Evolutionary conservation across 495 filamentous ascomycete genomes (phyloP).

Genomic region (Thermothielavioides terrestris): DNA sequence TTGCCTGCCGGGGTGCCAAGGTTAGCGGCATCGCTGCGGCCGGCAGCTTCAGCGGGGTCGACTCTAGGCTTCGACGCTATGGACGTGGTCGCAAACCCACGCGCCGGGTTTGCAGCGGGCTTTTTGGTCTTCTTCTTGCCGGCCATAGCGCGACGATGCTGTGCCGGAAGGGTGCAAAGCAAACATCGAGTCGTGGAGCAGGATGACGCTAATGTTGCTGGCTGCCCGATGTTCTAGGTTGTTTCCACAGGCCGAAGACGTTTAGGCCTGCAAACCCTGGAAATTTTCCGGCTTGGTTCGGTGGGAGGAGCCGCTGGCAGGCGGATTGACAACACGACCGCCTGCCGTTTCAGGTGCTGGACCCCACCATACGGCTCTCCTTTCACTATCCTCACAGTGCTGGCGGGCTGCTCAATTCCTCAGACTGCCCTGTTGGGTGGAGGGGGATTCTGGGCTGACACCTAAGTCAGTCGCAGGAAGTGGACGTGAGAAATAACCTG

Average conservation of each 20-base stretch:
- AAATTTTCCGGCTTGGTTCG: constrained; percentile 9
- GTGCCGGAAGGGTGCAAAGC: neutral
- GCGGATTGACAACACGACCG: constrained; percentile 18
- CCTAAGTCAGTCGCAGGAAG: no score
- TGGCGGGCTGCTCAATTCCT: no score
- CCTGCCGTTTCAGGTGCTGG: constrained; percentile 20
- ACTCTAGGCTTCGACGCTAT: constrained; percentile 60
- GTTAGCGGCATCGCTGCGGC: no score
- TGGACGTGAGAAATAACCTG: no score
- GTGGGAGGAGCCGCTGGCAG: constrained; percentile 4
- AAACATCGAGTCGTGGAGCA: neutral
- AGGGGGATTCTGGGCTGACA: no score
- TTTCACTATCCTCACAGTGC: constrained; percentile 18
- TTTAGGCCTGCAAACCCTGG: constrained; percentile 10
- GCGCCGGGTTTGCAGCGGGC: constrained; percentile 68
- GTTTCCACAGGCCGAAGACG: constrained; percentile 10
- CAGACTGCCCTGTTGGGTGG: no score
- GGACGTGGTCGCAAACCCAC: constrained; percentile 89
- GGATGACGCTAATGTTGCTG: constrained; percentile 6
- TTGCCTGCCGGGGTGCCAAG: constrained; percentile 16
- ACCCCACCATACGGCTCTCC: constrained; percentile 11
- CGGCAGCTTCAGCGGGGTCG: constrained; percentile 32
- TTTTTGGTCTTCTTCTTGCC: constrained; percentile 88
- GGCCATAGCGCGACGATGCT: constrained; percentile 46
- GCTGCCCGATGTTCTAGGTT: no score